Percentiles rank a stretch among this genome's conserved stretches.
These are phyloP conservation scores for Tardiomyces depauwii DNA, from an alignment of 1,139 yeast genomes.

Conservation along the genomic window DNA sequence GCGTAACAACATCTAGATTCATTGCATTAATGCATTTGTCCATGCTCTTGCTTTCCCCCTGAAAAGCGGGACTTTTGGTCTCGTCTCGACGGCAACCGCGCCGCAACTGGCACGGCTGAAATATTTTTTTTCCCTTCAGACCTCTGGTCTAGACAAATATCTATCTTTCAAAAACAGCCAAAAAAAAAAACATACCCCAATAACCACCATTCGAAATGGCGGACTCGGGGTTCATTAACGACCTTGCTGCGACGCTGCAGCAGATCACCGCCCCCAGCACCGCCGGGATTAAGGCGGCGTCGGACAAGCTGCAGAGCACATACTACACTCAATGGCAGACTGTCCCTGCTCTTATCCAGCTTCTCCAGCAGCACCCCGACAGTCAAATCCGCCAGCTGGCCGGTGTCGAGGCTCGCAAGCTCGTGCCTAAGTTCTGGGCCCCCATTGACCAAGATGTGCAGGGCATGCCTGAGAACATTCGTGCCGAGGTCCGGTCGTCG, in stretches of 20 bases:
- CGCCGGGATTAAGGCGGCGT: slow-evolving; percentile 70
- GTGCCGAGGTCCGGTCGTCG: slow-evolving; percentile 53
- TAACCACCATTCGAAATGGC: too few species aligned
- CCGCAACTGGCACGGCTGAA: too few species aligned
- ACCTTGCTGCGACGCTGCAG: slow-evolving; percentile 68
- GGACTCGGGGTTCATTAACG: slow-evolving; percentile 37
- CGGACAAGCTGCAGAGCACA: slow-evolving; percentile 59
- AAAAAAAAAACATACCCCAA: too few species aligned
- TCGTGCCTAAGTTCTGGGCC: slow-evolving; percentile 66
- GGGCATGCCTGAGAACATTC: slow-evolving; percentile 29
- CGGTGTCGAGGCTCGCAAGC: slow-evolving; percentile 90
- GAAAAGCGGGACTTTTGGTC: too few species aligned
- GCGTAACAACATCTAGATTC: too few species aligned
- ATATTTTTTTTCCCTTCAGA: too few species aligned
- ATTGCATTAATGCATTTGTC: too few species aligned
- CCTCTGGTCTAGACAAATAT: too few species aligned
- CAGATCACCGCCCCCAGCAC: slow-evolving; percentile 72
- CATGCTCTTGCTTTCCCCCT: too few species aligned
- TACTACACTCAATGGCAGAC: slow-evolving; percentile 63
- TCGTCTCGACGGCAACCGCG: too few species aligned
- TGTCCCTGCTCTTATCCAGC: slow-evolving; percentile 73
- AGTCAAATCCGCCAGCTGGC: slow-evolving; percentile 68
- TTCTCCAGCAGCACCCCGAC: slow-evolving; percentile 56
- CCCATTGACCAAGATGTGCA: slow-evolving; percentile 29
- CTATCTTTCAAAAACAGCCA: too few species aligned